Evolutionary conservation across 2,329 filamentous ascomycete genomes (phyloP).

Genomic region (Fusarium coicis): DNA sequence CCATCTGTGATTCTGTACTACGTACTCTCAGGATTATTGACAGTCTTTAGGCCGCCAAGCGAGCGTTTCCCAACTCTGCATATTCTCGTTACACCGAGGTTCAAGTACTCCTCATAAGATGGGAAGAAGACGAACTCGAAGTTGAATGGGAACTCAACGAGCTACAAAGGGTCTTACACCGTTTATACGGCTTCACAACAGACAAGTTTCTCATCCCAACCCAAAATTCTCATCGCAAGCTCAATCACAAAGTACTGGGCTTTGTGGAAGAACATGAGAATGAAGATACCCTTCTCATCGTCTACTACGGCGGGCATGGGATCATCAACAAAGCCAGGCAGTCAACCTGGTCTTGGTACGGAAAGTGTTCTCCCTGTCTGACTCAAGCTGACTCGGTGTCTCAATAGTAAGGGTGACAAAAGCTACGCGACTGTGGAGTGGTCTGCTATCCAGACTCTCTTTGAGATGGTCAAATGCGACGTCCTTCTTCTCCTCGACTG

Average conservation of each 20-base stretch:
- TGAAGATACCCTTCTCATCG: conserved; percentile 42
- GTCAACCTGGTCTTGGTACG: conserved; percentile 44
- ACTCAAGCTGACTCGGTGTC: conserved; percentile 22
- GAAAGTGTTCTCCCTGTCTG: background rate
- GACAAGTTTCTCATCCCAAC: conserved; percentile 41
- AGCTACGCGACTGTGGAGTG: conserved; percentile 43
- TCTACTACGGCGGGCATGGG: conserved; percentile 43
- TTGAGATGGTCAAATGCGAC: conserved; percentile 43
- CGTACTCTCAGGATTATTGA: background rate
- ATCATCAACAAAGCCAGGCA: conserved; percentile 42
- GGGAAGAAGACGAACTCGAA: conserved; percentile 44
- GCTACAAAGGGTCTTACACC: conserved; percentile 32
- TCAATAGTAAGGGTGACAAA: conserved; percentile 36
- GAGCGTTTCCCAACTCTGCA: conserved; percentile 42
- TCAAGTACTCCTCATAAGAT: conserved; percentile 41
- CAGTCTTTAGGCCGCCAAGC: conserved; percentile 31
- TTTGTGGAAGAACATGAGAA: conserved; percentile 44
- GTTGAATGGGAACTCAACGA: conserved; percentile 41
- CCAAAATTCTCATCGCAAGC: conserved; percentile 40
- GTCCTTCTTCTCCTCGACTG: conserved; percentile 42
- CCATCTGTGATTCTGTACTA: too few relatives aligned
- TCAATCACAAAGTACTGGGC: conserved; percentile 38
- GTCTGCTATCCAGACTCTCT: conserved; percentile 44
- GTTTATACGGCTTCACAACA: conserved; percentile 37
- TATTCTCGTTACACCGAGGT: conserved; percentile 44